phyloP scores from a whole-genome alignment of 176 grass and related monocot genomes.

The Eragrostis curvula region DNA sequence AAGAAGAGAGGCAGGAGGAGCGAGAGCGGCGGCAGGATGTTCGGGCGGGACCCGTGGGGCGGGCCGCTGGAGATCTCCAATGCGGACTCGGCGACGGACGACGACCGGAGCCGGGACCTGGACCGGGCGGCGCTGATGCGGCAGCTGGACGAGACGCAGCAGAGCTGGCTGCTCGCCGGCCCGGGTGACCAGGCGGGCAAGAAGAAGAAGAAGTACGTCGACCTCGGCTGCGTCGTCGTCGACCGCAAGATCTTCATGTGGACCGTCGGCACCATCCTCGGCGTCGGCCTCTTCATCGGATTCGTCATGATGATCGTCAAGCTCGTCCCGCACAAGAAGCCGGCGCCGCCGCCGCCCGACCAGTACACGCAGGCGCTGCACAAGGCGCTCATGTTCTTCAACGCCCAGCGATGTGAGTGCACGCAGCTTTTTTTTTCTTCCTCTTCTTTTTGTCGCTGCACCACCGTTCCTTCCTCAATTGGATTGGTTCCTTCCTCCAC shows the following conservation, averaged over 20 bases:
- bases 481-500: not conserved
- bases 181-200: constrained; percentile 70
- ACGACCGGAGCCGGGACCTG: constrained; percentile 83
- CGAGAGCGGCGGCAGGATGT: constrained; percentile 55
- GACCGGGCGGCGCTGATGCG: constrained; percentile 78
- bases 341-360: constrained; percentile 62
- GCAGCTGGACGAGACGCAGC: constrained; percentile 92
- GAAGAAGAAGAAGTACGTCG: constrained; percentile 86
- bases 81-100: constrained; percentile 89
- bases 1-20: not conserved
- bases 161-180: constrained; percentile 84
- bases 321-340: constrained; percentile 74
- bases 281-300: constrained; percentile 75
- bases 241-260: constrained; percentile 92
- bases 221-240: constrained; percentile 82
- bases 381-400: constrained; percentile 99
- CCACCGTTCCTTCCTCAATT: not conserved
- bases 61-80: constrained; percentile 85
- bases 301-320: constrained; percentile 92
- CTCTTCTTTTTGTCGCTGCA: too few relatives aligned
- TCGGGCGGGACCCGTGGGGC: constrained; percentile 93
- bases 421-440: too few relatives aligned
- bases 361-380: constrained; percentile 83
- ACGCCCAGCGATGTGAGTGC: constrained; percentile 87
- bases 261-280: constrained; percentile 77